These are phyloP conservation scores for Gossypium raimondii DNA, from an alignment of 345 rosid species.

Conservation along the genomic window DNA sequence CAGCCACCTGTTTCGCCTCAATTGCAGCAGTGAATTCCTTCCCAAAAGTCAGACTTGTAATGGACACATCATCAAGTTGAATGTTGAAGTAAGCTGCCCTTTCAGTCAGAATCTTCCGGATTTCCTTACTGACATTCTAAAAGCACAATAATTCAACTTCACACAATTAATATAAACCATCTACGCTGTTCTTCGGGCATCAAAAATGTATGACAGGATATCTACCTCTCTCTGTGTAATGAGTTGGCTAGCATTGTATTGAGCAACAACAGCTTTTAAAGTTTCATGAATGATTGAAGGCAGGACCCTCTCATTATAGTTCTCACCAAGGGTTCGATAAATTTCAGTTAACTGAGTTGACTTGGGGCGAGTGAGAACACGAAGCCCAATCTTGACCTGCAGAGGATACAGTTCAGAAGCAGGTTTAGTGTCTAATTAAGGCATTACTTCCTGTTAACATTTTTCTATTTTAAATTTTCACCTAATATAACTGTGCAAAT, in stretches of 20 bases:
- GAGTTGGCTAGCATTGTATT: constrained; percentile 94
- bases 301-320: constrained; percentile 78
- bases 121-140: constrained; percentile 81
- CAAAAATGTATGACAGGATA: background rate
- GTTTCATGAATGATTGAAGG: constrained; percentile 92
- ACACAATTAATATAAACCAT: background rate
- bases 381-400: constrained; percentile 90
- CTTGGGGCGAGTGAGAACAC: constrained; percentile 88
- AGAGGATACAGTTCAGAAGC: background rate
- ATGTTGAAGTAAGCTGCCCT: constrained; percentile 70
- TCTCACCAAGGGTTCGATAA: constrained; percentile 79
- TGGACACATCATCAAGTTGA: constrained; percentile 86
- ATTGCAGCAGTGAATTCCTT: constrained; percentile 94
- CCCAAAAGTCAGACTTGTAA: constrained; percentile 79
- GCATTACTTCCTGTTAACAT: background rate
- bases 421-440: background rate
- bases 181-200: background rate
- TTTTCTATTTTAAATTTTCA: background rate
- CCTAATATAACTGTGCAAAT: background rate
- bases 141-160: constrained; percentile 7
- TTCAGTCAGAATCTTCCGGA: constrained; percentile 78
- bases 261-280: constrained; percentile 88
- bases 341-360: constrained; percentile 65
- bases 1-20: constrained; percentile 92
- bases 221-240: constrained; percentile 90